Percentiles rank a stretch among this genome's conserved stretches.
Conservation (phyloP, 345 rosid species). For the Raphanus raphanistrum region DNA sequence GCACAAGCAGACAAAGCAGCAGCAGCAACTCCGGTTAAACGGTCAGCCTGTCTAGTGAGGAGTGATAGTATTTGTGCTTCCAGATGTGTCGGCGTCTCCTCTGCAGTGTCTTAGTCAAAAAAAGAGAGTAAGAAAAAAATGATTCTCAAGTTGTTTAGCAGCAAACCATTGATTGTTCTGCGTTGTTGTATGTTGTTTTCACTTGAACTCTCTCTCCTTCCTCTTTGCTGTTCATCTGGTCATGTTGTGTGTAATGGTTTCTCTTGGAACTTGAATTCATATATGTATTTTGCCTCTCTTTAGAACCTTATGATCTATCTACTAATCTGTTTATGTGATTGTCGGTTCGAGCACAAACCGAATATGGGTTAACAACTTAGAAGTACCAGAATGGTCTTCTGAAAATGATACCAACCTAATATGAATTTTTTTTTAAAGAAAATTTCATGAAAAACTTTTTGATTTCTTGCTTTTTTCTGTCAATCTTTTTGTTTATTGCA, state of each 20-base stretch:
- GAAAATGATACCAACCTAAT: too few relatives aligned
- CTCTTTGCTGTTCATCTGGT: conserved; percentile 5
- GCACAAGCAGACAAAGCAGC: conserved; percentile 41
- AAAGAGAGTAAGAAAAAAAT: neutral
- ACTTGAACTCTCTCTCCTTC: conserved; percentile 12
- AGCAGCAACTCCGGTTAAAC: conserved; percentile 42
- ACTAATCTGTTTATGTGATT: neutral
- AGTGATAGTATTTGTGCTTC: conserved; percentile 80
- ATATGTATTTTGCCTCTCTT: conserved; percentile 3
- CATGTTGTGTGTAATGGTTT: conserved; percentile 39
- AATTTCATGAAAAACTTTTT: too few relatives aligned
- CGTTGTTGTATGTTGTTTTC: conserved; percentile 27
- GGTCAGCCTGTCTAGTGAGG: conserved; percentile 54
- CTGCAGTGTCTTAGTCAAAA: conserved; percentile 32
- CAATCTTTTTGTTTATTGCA: neutral
- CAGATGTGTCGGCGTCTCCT: conserved; percentile 49
- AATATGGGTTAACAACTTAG: neutral
- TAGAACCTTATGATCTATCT: neutral
- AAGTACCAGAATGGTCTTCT: too few relatives aligned
- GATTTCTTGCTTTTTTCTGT: neutral
- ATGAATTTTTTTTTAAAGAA: too few relatives aligned
- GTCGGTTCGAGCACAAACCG: neutral
- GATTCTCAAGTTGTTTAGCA: conserved; percentile 40
- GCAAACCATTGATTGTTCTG: conserved; percentile 43
- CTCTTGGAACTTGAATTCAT: conserved; percentile 41